Evolutionary conservation across 306 rosid species (phyloP).

Genomic region (Rosa persica): DNA sequence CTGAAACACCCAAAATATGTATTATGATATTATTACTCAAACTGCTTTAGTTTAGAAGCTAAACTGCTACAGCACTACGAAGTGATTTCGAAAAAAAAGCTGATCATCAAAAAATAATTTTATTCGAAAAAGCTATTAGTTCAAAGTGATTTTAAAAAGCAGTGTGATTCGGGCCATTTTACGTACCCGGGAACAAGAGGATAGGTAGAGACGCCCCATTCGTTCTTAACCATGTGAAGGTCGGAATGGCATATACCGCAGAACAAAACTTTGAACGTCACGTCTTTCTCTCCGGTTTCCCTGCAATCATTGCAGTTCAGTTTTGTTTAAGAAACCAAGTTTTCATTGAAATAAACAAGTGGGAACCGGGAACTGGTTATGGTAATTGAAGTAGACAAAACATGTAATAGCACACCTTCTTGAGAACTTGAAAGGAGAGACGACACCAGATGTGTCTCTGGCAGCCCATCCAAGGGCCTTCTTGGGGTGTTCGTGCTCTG

Average conservation of each 20-base stretch:
- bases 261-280: slow-evolving; percentile 19
- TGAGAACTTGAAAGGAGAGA: slow-evolving; percentile 37
- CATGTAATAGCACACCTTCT: slow-evolving; percentile 20
- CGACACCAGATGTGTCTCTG: slow-evolving; percentile 23
- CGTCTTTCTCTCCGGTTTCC: slow-evolving; percentile 27
- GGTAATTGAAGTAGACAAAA: neutral
- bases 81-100: no score
- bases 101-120: no score
- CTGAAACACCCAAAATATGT: slow-evolving; percentile 11
- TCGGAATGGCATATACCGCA: slow-evolving; percentile 36
- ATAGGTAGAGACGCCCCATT: slow-evolving; percentile 21
- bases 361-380: neutral
- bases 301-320: slow-evolving; percentile 16
- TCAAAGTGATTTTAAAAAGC: neutral
- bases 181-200: slow-evolving; percentile 25
- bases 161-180: neutral
- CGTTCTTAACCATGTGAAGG: slow-evolving; percentile 23
- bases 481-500: slow-evolving; percentile 17
- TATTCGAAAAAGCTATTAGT: neutral
- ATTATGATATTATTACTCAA: neutral
- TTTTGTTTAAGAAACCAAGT: neutral
- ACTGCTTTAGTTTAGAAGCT: neutral
- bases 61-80: neutral
- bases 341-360: neutral
- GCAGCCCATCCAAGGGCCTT: slow-evolving; percentile 38